These are phyloP conservation scores for Alternaria longipes DNA, from an alignment of 2,329 filamentous ascomycete species.

Conservation along the genomic window DNA sequence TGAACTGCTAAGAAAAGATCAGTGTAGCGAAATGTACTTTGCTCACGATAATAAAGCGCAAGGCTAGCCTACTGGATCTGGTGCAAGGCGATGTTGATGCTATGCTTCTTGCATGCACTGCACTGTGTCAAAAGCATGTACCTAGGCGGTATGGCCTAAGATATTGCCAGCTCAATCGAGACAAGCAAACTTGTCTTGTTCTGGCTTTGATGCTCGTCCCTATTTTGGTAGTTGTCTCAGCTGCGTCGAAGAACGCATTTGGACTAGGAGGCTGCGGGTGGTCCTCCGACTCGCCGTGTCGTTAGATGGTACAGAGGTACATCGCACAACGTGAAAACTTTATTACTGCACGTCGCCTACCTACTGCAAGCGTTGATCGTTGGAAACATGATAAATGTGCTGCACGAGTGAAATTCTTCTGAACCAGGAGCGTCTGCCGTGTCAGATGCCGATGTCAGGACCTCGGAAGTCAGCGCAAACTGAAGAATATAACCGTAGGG, in stretches of 20 bases:
- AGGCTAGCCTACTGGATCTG: too few relatives aligned
- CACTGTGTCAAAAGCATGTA: background rate
- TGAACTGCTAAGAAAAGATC: background rate
- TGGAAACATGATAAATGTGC: too few relatives aligned
- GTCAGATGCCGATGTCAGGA: background rate
- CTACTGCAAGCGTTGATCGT: background rate
- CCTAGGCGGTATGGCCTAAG: background rate
- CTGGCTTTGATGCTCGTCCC: background rate
- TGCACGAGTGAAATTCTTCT: background rate
- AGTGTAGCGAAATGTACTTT: background rate
- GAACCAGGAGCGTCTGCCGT: too few relatives aligned
- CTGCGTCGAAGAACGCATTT: background rate
- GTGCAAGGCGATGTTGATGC: background rate
- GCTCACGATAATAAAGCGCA: background rate
- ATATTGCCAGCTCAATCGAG: background rate
- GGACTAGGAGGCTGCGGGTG: background rate
- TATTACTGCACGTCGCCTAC: background rate
- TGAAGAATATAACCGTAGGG: background rate
- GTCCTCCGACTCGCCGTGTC: background rate
- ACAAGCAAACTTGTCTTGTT: background rate
- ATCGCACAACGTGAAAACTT: background rate
- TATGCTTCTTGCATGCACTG: background rate
- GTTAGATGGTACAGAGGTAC: background rate
- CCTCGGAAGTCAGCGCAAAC: background rate
- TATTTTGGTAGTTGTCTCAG: background rate